Base-by-base conservation (phyloP, 257 asterid species). In the Nyctanthes arbortristis region DNA sequence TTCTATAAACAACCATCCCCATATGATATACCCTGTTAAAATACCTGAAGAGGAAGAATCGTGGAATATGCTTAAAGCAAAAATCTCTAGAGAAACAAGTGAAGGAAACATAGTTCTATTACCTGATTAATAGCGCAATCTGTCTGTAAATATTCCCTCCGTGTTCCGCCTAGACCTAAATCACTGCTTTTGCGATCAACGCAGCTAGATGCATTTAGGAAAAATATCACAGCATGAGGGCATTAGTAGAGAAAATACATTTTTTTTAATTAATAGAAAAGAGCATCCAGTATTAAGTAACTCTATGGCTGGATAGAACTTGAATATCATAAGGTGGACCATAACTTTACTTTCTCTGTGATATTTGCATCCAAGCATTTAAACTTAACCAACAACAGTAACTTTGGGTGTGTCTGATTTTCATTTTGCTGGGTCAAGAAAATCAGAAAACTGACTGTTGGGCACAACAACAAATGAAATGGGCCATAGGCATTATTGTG, bases 141-240 rank as follows among this genome's bases (percentile, higher is more conserved):
- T 40, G 95, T 93, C 82, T 93, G 98, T 73, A 90, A 66, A 70
- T 90, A 93, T 77, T 93, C 97, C 75, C 95, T 84, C 45, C 87
- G 85, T 81, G 84, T 75, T 60, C 98, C 98, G 73, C 96, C 97
- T 60, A 93, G 89, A 45, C 97, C 97, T 87, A 93, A 82, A 67
- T 93, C 98, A 75, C 96, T 90, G 80, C 97, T 89, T 78, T 90
- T 90, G 35, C 98, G 96, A 76, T 89, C 97, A 70, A 90, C 93
- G 69, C 96, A 90, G 70, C 98, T 92, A 71, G 55, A 72, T 43
- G 63, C 76, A 74, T 68, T 14, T 61, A 47, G 37, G 28, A 59
- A 60, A 77, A 66, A 65, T 35, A 81, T 55, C 34, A 67, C 63
- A 70, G 65, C 54, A 52, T 52, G 30, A 20, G 20, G 29, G 31